These are phyloP conservation scores for Cercospora citrullina DNA, from an alignment of 2,329 filamentous ascomycete species.

Conservation along the genomic window DNA sequence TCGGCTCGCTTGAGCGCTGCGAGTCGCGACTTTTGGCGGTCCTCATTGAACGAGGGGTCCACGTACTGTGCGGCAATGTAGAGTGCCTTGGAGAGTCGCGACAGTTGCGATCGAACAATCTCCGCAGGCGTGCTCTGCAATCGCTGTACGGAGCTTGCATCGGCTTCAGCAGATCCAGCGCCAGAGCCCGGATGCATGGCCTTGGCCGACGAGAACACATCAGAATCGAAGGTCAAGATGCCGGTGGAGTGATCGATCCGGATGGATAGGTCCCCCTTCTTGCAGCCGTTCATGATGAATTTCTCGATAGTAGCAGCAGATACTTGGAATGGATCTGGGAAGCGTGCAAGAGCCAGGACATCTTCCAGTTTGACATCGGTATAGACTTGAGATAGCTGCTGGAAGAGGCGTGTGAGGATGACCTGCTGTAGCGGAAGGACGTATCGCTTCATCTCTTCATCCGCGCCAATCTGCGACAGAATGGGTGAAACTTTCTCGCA, in stretches of 20 bases:
- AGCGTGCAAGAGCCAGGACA: conserved; percentile 88
- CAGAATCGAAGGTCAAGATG: conserved; percentile 93
- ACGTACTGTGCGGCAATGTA: conserved; percentile 96
- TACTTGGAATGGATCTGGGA: conserved; percentile 95
- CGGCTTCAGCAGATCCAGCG: conserved; percentile 82
- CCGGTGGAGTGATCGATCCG: conserved; percentile 94
- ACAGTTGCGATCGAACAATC: conserved; percentile 93
- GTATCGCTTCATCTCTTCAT: conserved; percentile 96
- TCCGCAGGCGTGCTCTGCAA: conserved; percentile 97
- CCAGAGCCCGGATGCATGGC: conserved; percentile 81
- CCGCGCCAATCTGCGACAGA: conserved; percentile 84
- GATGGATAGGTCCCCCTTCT: conserved; percentile 97
- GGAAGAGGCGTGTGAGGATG: conserved; percentile 95
- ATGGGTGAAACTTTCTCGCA: conserved; percentile 99
- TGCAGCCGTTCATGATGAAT: conserved; percentile 99
- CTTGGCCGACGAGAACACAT: conserved; percentile 97
- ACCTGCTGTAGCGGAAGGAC: conserved; percentile 95
- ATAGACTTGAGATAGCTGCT: conserved; percentile 98
- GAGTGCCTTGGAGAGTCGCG: conserved; percentile 84
- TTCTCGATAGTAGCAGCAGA: conserved; percentile 91
- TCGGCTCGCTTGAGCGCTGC: conserved; percentile 78
- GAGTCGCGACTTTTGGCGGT: conserved; percentile 74
- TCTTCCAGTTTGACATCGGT: conserved; percentile 95
- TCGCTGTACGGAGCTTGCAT: conserved; percentile 82
- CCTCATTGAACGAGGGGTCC: conserved; percentile 83